A percentile compares a stretch with the other conserved stretches of the same genome.
Conservation (phyloP, 2,329 filamentous ascomycete species). For the Plenodomus tracheiphilus region DNA sequence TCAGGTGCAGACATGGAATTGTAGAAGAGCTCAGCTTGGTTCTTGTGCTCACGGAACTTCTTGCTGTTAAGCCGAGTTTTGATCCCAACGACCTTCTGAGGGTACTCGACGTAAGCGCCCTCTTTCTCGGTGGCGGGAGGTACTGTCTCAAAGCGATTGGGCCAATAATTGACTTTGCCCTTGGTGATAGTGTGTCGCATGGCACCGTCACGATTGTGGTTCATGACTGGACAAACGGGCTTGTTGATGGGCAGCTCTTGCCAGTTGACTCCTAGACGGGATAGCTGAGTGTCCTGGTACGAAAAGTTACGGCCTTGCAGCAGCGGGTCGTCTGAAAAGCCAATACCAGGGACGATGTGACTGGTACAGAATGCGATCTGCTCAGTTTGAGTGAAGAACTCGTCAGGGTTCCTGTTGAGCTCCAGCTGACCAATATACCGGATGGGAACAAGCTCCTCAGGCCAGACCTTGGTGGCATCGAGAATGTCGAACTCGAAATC, state of each 20-base stretch:
- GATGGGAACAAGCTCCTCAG: constrained; percentile 74
- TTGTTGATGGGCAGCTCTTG: constrained; percentile 77
- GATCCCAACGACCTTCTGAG: constrained; percentile 67
- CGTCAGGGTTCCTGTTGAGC: constrained; percentile 77
- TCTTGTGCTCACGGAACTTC: constrained; percentile 79
- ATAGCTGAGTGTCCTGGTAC: constrained; percentile 70
- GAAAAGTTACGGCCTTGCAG: constrained; percentile 72
- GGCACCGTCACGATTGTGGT: constrained; percentile 74
- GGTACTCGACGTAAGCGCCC: constrained; percentile 71
- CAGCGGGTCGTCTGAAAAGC: constrained; percentile 75
- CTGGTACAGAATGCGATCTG: constrained; percentile 82
- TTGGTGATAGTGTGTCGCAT: constrained; percentile 74
- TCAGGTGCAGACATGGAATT: constrained; percentile 73
- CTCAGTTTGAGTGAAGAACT: constrained; percentile 82
- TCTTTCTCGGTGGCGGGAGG: constrained; percentile 66
- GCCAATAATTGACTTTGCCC: constrained; percentile 78
- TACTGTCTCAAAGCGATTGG: constrained; percentile 67
- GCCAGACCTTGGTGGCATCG: constrained; percentile 85
- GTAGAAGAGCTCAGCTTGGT: constrained; percentile 80
- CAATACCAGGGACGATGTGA: constrained; percentile 78
- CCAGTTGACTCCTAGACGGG: constrained; percentile 73
- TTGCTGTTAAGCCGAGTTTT: constrained; percentile 69
- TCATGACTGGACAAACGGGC: constrained; percentile 74
- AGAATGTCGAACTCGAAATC: constrained; percentile 85
- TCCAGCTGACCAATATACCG: constrained; percentile 79